Evolutionary conservation across 371 early-diverging fungal species (phyloP).

Genomic region (Thermomucor indicae-seudaticae): DNA sequence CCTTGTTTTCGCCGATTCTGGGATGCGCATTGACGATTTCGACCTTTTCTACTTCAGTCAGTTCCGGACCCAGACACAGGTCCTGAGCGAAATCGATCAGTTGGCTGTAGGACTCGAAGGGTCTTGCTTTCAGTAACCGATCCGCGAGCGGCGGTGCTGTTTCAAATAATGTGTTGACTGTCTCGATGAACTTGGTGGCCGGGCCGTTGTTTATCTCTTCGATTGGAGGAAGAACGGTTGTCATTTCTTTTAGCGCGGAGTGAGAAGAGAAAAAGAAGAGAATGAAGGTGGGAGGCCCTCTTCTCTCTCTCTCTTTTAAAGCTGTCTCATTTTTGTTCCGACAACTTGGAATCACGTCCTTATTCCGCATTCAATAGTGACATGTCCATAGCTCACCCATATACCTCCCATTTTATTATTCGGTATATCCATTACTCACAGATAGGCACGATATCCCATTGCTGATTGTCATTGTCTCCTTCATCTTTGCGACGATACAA

Average conservation of each 20-base stretch:
- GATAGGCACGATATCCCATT: slow-evolving; percentile 12
- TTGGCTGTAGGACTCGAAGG: slow-evolving; percentile 59
- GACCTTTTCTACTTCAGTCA: slow-evolving; percentile 58
- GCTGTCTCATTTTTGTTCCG: too few species aligned
- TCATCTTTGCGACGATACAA: slow-evolving; percentile 9
- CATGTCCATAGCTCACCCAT: too few species aligned
- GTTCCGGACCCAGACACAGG: slow-evolving; percentile 42
- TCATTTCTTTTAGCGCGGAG: slow-evolving; percentile 9
- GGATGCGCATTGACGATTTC: slow-evolving; percentile 86
- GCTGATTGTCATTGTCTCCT: slow-evolving; percentile 7
- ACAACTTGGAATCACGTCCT: too few species aligned
- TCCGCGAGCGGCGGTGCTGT: slow-evolving; percentile 80
- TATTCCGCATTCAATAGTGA: too few species aligned
- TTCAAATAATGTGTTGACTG: slow-evolving; percentile 79
- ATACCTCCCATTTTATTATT: too few species aligned
- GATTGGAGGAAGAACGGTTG: slow-evolving; percentile 61
- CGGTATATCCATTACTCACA: too few species aligned
- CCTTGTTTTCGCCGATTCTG: slow-evolving; percentile 78
- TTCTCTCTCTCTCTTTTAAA: too few species aligned
- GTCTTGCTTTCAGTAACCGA: slow-evolving; percentile 63
- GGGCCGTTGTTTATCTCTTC: slow-evolving; percentile 62
- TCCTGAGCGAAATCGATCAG: slow-evolving; percentile 59
- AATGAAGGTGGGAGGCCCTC: too few species aligned
- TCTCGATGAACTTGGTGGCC: slow-evolving; percentile 49
- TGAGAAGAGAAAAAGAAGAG: slow-evolving; percentile 2